These are phyloP conservation scores for Periconia sp. DNA, from an alignment of 2,329 filamentous ascomycete genomes.

Conservation along the genomic window DNA sequence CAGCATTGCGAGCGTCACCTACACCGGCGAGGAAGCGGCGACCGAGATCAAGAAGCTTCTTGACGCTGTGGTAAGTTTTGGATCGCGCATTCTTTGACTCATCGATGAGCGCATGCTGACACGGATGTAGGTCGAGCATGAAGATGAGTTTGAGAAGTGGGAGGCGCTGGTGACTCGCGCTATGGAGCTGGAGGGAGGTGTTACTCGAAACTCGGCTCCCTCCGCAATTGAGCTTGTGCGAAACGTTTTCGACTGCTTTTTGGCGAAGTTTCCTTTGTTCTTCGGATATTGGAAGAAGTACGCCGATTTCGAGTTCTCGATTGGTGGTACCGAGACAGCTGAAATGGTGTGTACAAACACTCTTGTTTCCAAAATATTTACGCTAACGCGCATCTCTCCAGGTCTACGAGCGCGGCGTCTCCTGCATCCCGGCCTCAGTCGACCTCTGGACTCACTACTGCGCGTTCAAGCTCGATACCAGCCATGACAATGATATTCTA, in stretches of 20 bases:
- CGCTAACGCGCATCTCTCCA: conserved; percentile 39
- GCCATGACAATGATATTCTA: conserved; percentile 90
- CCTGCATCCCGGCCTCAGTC: conserved; percentile 89
- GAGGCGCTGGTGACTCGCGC: conserved; percentile 85
- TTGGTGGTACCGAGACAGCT: conserved; percentile 92
- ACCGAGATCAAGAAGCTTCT: conserved; percentile 76
- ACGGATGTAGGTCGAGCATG: conserved; percentile 60
- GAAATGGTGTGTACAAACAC: conserved; percentile 70
- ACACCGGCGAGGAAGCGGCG: conserved; percentile 37
- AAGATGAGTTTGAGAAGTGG: conserved; percentile 93
- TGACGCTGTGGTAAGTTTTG: conserved; percentile 69
- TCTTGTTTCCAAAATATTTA: background rate
- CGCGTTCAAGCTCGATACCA: conserved; percentile 96
- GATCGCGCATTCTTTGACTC: background rate
- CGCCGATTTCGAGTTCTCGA: conserved; percentile 95
- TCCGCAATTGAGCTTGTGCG: conserved; percentile 86
- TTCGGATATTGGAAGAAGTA: conserved; percentile 99
- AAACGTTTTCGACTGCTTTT: conserved; percentile 86
- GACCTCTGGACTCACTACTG: conserved; percentile 98
- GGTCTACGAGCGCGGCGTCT: conserved; percentile 94
- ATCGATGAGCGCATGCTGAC: conserved; percentile 14
- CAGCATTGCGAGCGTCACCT: conserved; percentile 32
- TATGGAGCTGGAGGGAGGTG: conserved; percentile 83
- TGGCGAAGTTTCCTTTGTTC: conserved; percentile 90
- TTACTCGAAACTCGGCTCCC: conserved; percentile 95